Conservation (phyloP, 2,329 filamentous ascomycete genomes). For the Nemania serpens region DNA sequence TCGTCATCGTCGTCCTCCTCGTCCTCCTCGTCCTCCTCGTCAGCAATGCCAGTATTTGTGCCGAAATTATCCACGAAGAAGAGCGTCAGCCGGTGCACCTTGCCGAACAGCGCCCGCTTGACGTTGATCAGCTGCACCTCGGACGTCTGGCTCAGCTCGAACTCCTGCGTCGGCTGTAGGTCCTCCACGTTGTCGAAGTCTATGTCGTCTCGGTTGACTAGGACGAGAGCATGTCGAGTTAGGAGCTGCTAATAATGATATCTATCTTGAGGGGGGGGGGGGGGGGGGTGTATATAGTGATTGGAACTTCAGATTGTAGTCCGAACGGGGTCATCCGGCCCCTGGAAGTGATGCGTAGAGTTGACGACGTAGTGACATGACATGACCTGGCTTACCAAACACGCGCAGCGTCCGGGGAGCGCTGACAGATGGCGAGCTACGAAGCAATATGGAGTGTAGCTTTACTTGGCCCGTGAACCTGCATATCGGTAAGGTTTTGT, state of each 20-base stretch:
- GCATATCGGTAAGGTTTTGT: constrained; percentile 4
- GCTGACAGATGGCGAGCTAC: constrained; percentile 70
- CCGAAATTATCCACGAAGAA: constrained; percentile 94
- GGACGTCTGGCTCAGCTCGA: constrained; percentile 73
- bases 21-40: no score
- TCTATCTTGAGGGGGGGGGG: not conserved
- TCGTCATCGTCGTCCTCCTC: not conserved
- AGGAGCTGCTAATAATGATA: not conserved
- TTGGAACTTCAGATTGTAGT: no score
- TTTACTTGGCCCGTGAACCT: constrained; percentile 95
- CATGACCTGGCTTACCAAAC: constrained; percentile 52
- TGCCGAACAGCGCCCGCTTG: constrained; percentile 85
- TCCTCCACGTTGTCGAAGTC: constrained; percentile 81
- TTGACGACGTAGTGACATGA: no score
- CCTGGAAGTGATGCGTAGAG: no score
- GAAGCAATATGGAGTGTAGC: constrained; percentile 85
- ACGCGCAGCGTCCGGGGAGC: constrained; percentile 85
- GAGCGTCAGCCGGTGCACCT: constrained; percentile 78
- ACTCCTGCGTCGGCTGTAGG: constrained; percentile 72
- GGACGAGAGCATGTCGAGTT: not conserved
- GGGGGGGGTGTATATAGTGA: no score
- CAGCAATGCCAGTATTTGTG: no score
- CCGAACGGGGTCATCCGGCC: no score
- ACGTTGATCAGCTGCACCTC: constrained; percentile 82
- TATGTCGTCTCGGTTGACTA: constrained; percentile 78